Evolutionary conservation across 805 yeast genomes (phyloP).

Genomic region (Yarrowia sp.): DNA sequence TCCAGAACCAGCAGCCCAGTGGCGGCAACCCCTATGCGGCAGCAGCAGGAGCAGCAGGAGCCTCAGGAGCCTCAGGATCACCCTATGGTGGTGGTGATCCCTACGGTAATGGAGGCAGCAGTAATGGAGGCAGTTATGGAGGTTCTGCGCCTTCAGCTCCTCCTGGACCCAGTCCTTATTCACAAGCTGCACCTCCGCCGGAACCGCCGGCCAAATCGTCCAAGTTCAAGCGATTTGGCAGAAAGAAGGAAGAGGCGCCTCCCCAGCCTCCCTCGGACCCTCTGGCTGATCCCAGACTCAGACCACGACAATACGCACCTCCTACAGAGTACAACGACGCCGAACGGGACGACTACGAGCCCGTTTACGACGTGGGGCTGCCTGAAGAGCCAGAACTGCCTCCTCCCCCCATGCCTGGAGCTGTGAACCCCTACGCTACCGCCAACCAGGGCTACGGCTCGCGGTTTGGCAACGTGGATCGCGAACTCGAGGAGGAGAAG

Average conservation of each 20-base stretch:
- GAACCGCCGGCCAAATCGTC: not conserved
- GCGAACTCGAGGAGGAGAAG: slow-evolving; percentile 22
- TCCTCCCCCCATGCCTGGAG: slow-evolving; percentile 34
- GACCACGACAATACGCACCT: slow-evolving; percentile 5
- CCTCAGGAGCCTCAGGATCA: not conserved
- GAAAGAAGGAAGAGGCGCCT: slow-evolving; percentile 10
- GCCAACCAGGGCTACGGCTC: slow-evolving; percentile 28
- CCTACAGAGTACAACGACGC: not conserved
- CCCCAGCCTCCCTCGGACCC: slow-evolving; percentile 15
- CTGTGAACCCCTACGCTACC: slow-evolving; percentile 23
- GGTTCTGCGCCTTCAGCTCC: no score
- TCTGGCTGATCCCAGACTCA: not conserved
- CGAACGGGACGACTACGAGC: slow-evolving; percentile 16
- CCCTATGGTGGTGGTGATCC: slow-evolving; percentile 1
- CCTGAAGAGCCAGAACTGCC: slow-evolving; percentile 23
- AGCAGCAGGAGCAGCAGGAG: not conserved
- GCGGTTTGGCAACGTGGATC: slow-evolving; percentile 25
- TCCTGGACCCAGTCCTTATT: not conserved
- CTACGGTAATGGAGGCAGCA: not conserved
- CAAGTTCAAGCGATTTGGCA: slow-evolving; percentile 1
- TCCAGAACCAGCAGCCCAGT: not conserved
- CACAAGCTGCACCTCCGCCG: not conserved
- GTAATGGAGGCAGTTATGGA: not conserved
- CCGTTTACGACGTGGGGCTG: slow-evolving; percentile 21
- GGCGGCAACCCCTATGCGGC: slow-evolving; percentile 30